Evolutionary conservation across 2,329 filamentous ascomycete genomes (phyloP).

Genomic region (Talaromyces albobiverticillius): DNA sequence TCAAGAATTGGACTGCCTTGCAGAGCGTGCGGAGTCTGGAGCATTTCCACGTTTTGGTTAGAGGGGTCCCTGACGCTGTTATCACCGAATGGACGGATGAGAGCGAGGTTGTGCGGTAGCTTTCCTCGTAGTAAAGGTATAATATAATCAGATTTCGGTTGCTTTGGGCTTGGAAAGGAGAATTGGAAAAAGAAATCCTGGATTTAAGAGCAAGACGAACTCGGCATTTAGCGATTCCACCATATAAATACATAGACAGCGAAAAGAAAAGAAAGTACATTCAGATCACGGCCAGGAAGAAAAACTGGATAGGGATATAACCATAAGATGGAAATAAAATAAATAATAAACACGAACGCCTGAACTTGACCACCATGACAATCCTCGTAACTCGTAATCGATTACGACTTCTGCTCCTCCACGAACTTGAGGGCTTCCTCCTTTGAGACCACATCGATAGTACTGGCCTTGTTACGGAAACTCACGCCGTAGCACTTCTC

Average conservation of each 20-base stretch:
- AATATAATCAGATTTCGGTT: no score
- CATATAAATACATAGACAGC: background rate
- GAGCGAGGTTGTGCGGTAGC: constrained; percentile 11
- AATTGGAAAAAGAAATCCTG: no score
- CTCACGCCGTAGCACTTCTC: constrained; percentile 98
- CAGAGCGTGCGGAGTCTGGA: constrained; percentile 60
- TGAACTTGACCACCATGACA: background rate
- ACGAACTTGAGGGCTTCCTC: constrained; percentile 92
- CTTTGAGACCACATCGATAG: constrained; percentile 82
- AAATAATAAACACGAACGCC: background rate
- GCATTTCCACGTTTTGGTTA: constrained; percentile 56
- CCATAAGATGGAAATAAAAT: background rate
- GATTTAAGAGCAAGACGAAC: background rate
- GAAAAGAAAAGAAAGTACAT: background rate
- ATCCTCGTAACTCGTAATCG: background rate
- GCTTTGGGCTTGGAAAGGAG: no score
- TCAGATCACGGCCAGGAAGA: background rate
- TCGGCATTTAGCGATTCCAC: background rate
- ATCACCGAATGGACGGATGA: constrained; percentile 46
- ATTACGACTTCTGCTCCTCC: constrained; percentile 67
- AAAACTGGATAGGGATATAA: constrained; percentile 3
- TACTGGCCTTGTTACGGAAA: constrained; percentile 87
- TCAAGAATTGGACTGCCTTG: constrained; percentile 61
- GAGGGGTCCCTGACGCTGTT: constrained; percentile 45
- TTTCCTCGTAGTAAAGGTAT: background rate